Conservation (phyloP, 2,329 filamentous ascomycete genomes). For the Aspergillus fumigatiaffinis region DNA sequence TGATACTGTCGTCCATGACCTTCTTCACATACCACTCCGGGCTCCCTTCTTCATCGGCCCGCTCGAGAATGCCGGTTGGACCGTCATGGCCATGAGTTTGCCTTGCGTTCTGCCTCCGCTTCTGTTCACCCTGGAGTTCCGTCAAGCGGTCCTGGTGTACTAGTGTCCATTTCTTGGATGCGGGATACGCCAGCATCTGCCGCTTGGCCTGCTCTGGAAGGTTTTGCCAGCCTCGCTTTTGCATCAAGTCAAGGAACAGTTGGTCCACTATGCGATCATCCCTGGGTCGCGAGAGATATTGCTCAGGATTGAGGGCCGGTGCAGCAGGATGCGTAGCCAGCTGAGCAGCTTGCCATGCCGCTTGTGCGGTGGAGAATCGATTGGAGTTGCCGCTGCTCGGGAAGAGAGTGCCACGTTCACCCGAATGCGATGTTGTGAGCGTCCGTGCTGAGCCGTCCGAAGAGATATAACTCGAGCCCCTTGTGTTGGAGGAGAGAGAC, state of each 20-base stretch:
- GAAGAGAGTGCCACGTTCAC: conserved; percentile 29
- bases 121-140: conserved; percentile 92
- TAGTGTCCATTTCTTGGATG: conserved; percentile 95
- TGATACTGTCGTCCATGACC: conserved; percentile 93
- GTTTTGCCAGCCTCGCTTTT: conserved; percentile 96
- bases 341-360: conserved; percentile 26
- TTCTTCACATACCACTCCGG: conserved; percentile 98
- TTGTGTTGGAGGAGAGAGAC: conserved; percentile 55
- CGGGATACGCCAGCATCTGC: conserved; percentile 94
- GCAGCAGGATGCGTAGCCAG: conserved; percentile 26
- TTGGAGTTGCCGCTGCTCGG: conserved; percentile 20
- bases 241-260: conserved; percentile 91
- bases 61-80: conserved; percentile 64
- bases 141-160: conserved; percentile 92
- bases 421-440: conserved; percentile 35
- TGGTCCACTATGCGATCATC: conserved; percentile 77
- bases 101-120: conserved; percentile 70
- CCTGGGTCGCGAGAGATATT: conserved; percentile 41
- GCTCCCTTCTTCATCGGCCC: conserved; percentile 89
- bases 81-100: conserved; percentile 63
- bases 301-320: conserved; percentile 24
- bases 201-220: conserved; percentile 88
- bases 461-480: conserved; percentile 55
- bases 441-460: conserved; percentile 49
- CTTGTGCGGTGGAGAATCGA: conserved; percentile 29